Evolutionary conservation across 495 filamentous ascomycete genomes (phyloP).

Genomic region (Eremomyces bilateralis): DNA sequence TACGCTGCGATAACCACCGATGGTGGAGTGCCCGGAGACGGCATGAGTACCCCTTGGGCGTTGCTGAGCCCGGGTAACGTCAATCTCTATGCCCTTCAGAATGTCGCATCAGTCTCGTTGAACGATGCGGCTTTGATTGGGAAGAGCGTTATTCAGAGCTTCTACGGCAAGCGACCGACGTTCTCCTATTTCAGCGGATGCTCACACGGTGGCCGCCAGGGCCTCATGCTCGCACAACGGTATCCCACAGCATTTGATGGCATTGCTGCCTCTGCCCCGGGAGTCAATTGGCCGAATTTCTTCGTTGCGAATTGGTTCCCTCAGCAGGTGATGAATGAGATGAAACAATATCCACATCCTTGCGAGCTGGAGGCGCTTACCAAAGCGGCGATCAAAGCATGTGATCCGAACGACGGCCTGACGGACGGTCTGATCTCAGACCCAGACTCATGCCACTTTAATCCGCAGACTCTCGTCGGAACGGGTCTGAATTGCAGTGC

Average conservation of each 20-base stretch:
- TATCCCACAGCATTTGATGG: slow-evolving; percentile 23
- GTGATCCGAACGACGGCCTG: slow-evolving; percentile 21
- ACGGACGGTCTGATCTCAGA: slow-evolving; percentile 13
- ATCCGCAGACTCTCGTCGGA: slow-evolving; percentile 6
- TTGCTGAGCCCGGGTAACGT: slow-evolving; percentile 21
- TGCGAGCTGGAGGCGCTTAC: slow-evolving; percentile 16
- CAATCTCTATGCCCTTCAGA: slow-evolving; percentile 18
- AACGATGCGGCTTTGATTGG: slow-evolving; percentile 5
- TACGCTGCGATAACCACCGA: slow-evolving; percentile 22
- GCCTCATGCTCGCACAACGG: slow-evolving; percentile 22
- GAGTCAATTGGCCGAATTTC: slow-evolving; percentile 15
- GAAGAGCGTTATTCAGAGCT: slow-evolving; percentile 6
- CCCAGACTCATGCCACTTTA: slow-evolving; percentile 15
- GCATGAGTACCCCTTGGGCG: slow-evolving; percentile 20
- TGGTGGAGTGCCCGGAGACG: slow-evolving; percentile 13
- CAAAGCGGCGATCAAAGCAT: slow-evolving; percentile 13
- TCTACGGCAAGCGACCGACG: slow-evolving; percentile 17
- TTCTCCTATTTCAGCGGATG: slow-evolving; percentile 27
- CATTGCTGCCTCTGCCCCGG: slow-evolving; percentile 17
- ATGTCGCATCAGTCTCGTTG: slow-evolving; percentile 16
- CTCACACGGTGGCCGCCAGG: slow-evolving; percentile 24
- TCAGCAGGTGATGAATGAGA: slow-evolving; percentile 5
- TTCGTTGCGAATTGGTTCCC: slow-evolving; percentile 1
- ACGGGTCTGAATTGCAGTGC: background rate
- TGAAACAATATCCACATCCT: slow-evolving; percentile 8